Evolutionary conservation across 1,139 yeast genomes (phyloP).

Genomic region (Candida sojae): DNA sequence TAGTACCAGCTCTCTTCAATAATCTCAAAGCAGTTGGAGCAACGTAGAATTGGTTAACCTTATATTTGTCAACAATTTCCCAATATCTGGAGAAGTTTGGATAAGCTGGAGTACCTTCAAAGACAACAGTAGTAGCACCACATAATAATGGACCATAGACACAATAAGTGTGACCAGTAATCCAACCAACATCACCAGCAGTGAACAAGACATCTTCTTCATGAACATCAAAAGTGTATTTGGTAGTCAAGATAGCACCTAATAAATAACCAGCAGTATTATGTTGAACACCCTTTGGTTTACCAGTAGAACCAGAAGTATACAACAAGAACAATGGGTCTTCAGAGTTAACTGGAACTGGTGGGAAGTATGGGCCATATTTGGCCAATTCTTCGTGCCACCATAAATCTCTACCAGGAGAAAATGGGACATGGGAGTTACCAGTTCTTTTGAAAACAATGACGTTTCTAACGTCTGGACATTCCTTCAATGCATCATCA

Average conservation of each 20-base stretch:
- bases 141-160: constrained; percentile 78
- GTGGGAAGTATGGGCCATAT: constrained; percentile 64
- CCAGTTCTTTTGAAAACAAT: constrained; percentile 77
- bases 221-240: constrained; percentile 76
- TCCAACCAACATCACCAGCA: constrained; percentile 91
- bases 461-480: constrained; percentile 69
- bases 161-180: constrained; percentile 82
- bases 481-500: constrained; percentile 73
- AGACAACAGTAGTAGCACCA: constrained; percentile 82
- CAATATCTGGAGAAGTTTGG: constrained; percentile 80
- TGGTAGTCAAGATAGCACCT: constrained; percentile 69
- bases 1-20: constrained; percentile 79
- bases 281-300: constrained; percentile 72
- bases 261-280: constrained; percentile 78
- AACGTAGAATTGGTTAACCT: constrained; percentile 81
- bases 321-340: constrained; percentile 65
- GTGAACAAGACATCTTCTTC: constrained; percentile 73
- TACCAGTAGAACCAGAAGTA: constrained; percentile 71
- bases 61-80: constrained; percentile 78
- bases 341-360: constrained; percentile 60
- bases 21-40: constrained; percentile 89
- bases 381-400: constrained; percentile 77
- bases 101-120: constrained; percentile 86
- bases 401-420: constrained; percentile 67
- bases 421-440: constrained; percentile 64